Conservation (phyloP, 768 basidiomycete species). For the Lentinula aciculospora region DNA sequence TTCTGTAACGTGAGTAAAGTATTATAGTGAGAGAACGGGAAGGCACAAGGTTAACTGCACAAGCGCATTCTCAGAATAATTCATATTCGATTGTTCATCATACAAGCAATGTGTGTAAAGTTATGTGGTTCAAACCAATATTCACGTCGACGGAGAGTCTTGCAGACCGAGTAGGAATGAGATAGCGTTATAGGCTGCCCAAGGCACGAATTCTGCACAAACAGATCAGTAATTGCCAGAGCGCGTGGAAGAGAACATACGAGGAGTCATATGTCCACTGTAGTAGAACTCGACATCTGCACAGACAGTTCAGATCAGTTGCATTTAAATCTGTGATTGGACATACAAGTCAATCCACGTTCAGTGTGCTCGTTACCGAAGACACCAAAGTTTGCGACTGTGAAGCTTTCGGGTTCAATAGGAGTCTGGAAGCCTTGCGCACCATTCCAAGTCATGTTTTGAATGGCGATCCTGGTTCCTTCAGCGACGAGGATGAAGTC, state of each 20-base stretch:
- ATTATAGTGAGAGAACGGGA: too few relatives aligned
- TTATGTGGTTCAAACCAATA: not conserved
- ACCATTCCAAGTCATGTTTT: conserved; percentile 52
- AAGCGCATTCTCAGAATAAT: too few relatives aligned
- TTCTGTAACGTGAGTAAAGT: too few relatives aligned
- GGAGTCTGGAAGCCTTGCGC: conserved; percentile 65
- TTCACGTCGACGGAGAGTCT: conserved; percentile 29
- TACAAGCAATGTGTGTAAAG: too few relatives aligned
- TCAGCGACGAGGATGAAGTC: conserved; percentile 38
- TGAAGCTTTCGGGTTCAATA: conserved; percentile 53
- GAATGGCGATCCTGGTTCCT: conserved; percentile 51
- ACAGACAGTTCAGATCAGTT: not conserved
- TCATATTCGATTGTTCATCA: too few relatives aligned
- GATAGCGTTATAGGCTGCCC: conserved; percentile 37
- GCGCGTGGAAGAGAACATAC: conserved; percentile 23
- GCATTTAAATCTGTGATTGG: not conserved
- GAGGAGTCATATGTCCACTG: conserved; percentile 58
- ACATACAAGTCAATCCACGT: conserved; percentile 58
- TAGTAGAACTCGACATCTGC: conserved; percentile 52
- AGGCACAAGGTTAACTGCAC: too few relatives aligned
- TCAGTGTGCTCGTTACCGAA: conserved; percentile 57
- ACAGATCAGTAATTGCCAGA: conserved; percentile 5
- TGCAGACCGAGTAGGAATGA: conserved; percentile 42
- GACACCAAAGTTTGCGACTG: conserved; percentile 58
- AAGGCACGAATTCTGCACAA: conserved; percentile 44